Base-by-base conservation (phyloP, 2,329 filamentous ascomycete species). In the Clonostachys solani region DNA sequence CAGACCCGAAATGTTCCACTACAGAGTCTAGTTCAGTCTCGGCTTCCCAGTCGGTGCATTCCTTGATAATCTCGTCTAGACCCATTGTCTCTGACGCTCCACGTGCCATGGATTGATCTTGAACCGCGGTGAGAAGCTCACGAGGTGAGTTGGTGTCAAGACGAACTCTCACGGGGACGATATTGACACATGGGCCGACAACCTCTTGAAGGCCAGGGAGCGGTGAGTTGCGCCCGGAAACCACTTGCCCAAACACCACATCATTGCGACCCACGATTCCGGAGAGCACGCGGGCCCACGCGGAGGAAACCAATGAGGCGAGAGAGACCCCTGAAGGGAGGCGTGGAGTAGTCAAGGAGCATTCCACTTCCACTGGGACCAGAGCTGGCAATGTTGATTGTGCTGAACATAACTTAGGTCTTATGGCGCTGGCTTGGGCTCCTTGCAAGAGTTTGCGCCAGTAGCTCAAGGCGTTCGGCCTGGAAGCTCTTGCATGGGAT, bases 101-200 rank as follows among this genome's bases (percentile, higher is more conserved):
- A n/a, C 34, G 9, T 3, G 40, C 12, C 16, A 19, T 10, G 33
- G 29, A 47, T 18, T 43, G 45, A 33, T 43, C n/a, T 33, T 47
- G 45, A 12, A 47, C 23, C 6, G 13, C 15, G 12, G 19, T n/a
- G 6, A 47, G 45, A 13, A 47, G 40, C 16, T 47, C 29, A 5
- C 10, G 17, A n/a, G 41, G 15, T 2, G 16, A 36, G 10, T 8
- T 9, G 6, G 40, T 12, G 18, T 8, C 8, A 51, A 69, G 64
- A 3, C 57, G 55, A 2, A 68, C 64, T 8, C 67, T 63, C 5
- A 69, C 63, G n/a, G 67, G 67, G 1, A 71, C 58, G 50, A 69
- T 60, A 55, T 71, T 71, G 40, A 72, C 48, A 42, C 67, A 71
- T 8, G 66, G 66, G 0, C 69, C 69, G 9, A 71, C 56, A 17